Evolutionary conservation across 2,329 filamentous ascomycete genomes (phyloP), one percentile per base, ranked within the genome.

Genomic region (Passalora sequoiae): DNA sequence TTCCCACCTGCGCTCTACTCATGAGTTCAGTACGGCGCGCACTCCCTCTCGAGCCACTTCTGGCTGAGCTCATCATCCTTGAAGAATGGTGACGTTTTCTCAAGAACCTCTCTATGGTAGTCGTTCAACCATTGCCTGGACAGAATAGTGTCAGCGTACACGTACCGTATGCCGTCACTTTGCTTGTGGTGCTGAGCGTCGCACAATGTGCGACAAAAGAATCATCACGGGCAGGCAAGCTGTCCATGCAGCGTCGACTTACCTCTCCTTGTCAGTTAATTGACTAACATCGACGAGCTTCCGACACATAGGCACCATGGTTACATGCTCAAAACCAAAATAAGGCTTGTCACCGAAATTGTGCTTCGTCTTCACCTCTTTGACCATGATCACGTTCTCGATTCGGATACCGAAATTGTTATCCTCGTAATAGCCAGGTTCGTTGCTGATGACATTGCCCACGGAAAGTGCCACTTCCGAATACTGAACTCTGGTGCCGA

Each of bases 351-450:
- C 91, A 15, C 89, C 91, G 61, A 97, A 97, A 25, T 82, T 80
- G 66, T 94, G 78, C 49, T 83, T 82, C 4, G 91, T 95, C 66
- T 89, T 74, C n/a, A 85, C 83, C 63, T 96, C 89, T 54, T 79
- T 84, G 21, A 94, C 88, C 74, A 97, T 84, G 53, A 94, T 80
- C 59, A 98, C 81, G 64, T 98, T 98, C 68, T 98, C 92, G 59
- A 96, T 96, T 13, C 92, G 84, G 55, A 98, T 92, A 13, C 92
- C 92, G 60, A 94, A 98, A 28, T 81, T 81, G 36, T 89, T 91
- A 58, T 98, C 92, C 66, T 97, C 89, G 64, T 98, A 98, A 69
- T 89, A 98, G 21, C 92, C 92, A 1, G 92, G 92, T 66, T 98
- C 75, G 59, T 96, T 89, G 1, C 91, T 97, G 40, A 97, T 80